Evolutionary conservation across 805 yeast species (phyloP).

Genomic region (Alloascoidea hylecoeti): DNA sequence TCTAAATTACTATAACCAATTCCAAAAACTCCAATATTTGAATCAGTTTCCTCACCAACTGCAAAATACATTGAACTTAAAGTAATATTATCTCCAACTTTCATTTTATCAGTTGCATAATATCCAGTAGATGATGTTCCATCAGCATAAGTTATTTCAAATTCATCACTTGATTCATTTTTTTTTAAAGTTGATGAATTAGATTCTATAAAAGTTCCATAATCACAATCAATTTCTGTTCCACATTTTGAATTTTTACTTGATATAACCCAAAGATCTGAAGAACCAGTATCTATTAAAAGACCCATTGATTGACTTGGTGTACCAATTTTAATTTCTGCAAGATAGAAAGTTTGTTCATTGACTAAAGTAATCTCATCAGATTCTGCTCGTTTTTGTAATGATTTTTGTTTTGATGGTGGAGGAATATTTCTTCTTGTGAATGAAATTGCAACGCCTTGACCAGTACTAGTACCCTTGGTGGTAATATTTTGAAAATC

Average conservation of each 20-base stretch:
- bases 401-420: not conserved
- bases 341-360: not conserved
- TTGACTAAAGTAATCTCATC: not conserved
- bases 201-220: not conserved
- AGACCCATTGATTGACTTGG: conserved; percentile 29
- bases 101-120: not conserved
- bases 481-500: no score
- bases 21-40: conserved; percentile 56
- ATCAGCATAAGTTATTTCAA: not conserved
- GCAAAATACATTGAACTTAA: conserved; percentile 42
- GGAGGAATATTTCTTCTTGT: no score
- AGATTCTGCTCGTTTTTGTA: not conserved
- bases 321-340: conserved; percentile 26
- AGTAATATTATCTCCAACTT: not conserved
- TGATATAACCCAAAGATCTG: conserved; percentile 41
- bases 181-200: not conserved
- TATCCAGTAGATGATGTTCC: not conserved
- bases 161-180: not conserved
- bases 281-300: conserved; percentile 47
- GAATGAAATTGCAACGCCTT: no score
- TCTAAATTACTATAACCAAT: conserved; percentile 56
- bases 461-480: no score
- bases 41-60: conserved; percentile 43
- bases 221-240: not conserved
- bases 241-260: conserved; percentile 27